These are phyloP conservation scores for Obelidium mucronatum DNA, from an alignment of 192 early-diverging fungal species.

Conservation along the genomic window DNA sequence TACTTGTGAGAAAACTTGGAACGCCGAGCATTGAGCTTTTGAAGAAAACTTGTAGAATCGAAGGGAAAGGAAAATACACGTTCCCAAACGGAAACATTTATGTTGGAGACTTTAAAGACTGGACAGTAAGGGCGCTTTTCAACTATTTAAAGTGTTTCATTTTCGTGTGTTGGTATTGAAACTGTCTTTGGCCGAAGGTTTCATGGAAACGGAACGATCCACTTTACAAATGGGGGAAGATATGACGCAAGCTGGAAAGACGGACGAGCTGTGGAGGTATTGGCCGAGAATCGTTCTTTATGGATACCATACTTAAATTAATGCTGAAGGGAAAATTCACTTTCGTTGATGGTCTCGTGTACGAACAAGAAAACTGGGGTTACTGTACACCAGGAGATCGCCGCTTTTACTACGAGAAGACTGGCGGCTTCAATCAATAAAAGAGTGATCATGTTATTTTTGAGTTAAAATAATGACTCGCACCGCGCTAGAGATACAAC, in stretches of 20 bases:
- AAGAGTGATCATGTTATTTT: not conserved
- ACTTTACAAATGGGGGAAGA: conserved; percentile 59
- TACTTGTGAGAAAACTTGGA: no score
- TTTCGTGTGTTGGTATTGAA: not conserved
- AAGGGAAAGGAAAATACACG: conserved; percentile 61
- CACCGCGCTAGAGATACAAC: conserved; percentile 1
- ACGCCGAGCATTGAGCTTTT: no score
- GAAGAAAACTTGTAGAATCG: conserved; percentile 57
- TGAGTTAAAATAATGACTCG: not conserved
- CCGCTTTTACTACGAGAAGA: conserved; percentile 59
- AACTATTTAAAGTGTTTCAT: not conserved
- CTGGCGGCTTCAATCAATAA: conserved; percentile 52
- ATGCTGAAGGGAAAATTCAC: conserved; percentile 55
- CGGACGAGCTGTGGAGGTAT: conserved; percentile 55
- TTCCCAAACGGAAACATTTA: conserved; percentile 65
- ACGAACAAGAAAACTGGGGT: conserved; percentile 56
- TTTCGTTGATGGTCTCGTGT: conserved; percentile 61
- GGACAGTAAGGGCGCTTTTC: conserved; percentile 46
- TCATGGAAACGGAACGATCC: conserved; percentile 63
- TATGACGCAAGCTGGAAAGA: conserved; percentile 60
- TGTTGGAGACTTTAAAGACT: conserved; percentile 64
- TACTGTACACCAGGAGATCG: conserved; percentile 62
- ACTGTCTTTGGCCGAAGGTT: conserved; percentile 44
- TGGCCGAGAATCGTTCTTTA: not conserved
- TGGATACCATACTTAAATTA: not conserved